These are phyloP conservation scores for Calonectria pauciramosa DNA, from an alignment of 2,329 filamentous ascomycete genomes.

Conservation along the genomic window DNA sequence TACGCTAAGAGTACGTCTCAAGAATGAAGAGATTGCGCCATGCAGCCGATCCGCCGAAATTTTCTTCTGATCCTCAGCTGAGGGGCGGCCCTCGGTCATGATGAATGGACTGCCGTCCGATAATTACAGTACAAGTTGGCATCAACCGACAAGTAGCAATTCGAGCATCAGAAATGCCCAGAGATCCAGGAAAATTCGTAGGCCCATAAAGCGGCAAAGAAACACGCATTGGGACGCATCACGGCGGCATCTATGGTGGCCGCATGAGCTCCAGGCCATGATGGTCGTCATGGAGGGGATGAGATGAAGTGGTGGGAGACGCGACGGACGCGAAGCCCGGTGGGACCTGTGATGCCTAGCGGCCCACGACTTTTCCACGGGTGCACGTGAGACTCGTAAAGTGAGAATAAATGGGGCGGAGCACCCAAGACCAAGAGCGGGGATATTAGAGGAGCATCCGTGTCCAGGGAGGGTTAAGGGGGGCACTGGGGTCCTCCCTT, in stretches of 20 bases:
- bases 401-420: slow-evolving; percentile 11
- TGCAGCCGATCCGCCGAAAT: slow-evolving; percentile 44
- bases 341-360: slow-evolving; percentile 49
- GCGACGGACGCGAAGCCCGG: slow-evolving; percentile 59
- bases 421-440: slow-evolving; percentile 4
- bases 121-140: slow-evolving; percentile 9
- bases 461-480: slow-evolving; percentile 11
- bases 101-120: slow-evolving; percentile 27
- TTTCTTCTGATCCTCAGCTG: slow-evolving; percentile 43
- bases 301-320: slow-evolving; percentile 58
- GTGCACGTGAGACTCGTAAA: slow-evolving; percentile 57
- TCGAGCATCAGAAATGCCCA: slow-evolving; percentile 36
- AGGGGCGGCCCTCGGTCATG: slow-evolving; percentile 40
- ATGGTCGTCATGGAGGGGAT: slow-evolving; percentile 52
- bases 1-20: slow-evolving; percentile 33
- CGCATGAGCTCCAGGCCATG: slow-evolving; percentile 26
- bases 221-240: slow-evolving; percentile 26
- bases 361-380: slow-evolving; percentile 57
- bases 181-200: slow-evolving; percentile 43
- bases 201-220: background rate
- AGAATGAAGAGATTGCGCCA: slow-evolving; percentile 47
- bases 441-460: slow-evolving; percentile 9
- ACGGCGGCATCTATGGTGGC: slow-evolving; percentile 46
- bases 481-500: slow-evolving; percentile 17
- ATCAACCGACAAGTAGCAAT: slow-evolving; percentile 28